Conservation (phyloP, 805 yeast species). For the Kodamaea hsintzibuensis region DNA sequence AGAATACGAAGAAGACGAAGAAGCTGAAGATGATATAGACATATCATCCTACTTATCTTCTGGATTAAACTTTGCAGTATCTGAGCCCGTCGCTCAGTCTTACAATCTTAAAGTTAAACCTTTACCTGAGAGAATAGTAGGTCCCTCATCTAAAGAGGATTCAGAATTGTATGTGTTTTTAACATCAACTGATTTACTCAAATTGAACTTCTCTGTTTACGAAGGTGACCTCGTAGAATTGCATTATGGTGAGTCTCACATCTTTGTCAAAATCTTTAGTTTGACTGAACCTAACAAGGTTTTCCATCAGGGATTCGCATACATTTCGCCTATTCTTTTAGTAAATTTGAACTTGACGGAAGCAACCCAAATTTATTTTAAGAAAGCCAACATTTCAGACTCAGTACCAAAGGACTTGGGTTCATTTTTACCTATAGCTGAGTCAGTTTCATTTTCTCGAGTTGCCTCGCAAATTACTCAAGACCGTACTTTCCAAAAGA, state of each 20-base stretch:
- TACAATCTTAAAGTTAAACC: slow-evolving; percentile 27
- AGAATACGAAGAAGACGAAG: slow-evolving; percentile 8
- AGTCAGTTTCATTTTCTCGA: slow-evolving; percentile 63
- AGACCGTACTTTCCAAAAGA: slow-evolving; percentile 60
- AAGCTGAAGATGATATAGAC: slow-evolving; percentile 21
- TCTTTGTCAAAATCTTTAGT: slow-evolving; percentile 50
- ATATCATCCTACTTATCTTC: slow-evolving; percentile 36
- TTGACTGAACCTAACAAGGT: slow-evolving; percentile 61
- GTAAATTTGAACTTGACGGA: slow-evolving; percentile 47
- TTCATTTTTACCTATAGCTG: slow-evolving; percentile 49
- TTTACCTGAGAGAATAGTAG: slow-evolving; percentile 27
- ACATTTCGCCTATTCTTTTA: slow-evolving; percentile 63
- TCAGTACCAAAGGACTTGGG: slow-evolving; percentile 20
- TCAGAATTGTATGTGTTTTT: slow-evolving; percentile 41
- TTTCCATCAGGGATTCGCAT: slow-evolving; percentile 40
- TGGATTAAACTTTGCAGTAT: slow-evolving; percentile 22
- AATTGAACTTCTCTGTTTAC: slow-evolving; percentile 55
- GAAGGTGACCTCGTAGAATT: slow-evolving; percentile 65
- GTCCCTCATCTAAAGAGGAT: slow-evolving; percentile 34
- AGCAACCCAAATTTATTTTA: slow-evolving; percentile 18
- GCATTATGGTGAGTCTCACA: slow-evolving; percentile 11
- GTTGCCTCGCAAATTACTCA: slow-evolving; percentile 69
- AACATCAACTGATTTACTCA: slow-evolving; percentile 50
- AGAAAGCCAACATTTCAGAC: slow-evolving; percentile 16
- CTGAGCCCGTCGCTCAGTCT: neutral